A percentile compares a stretch with the other conserved stretches of the same genome.
Evolutionary conservation across 2,329 filamentous ascomycete genomes (phyloP).

Genomic region (Diplodia sapinea): DNA sequence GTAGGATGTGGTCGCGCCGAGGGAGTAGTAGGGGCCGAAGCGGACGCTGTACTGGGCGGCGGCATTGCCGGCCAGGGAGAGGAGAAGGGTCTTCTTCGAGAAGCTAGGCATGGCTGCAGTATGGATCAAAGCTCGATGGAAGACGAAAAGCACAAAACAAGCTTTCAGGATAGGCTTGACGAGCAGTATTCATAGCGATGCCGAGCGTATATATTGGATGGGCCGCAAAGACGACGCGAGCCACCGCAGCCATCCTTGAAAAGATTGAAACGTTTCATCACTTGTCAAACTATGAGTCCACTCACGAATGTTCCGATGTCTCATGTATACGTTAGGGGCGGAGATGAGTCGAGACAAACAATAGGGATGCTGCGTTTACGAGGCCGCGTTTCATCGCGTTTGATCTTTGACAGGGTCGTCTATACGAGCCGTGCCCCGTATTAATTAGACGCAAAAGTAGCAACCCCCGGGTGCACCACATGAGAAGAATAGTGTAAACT

Average conservation of each 20-base stretch:
- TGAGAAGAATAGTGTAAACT: too few relatives aligned
- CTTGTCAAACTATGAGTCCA: neutral
- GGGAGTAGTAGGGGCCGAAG: slow-evolving; percentile 41
- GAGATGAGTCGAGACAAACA: neutral
- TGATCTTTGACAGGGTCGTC: neutral
- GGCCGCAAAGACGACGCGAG: neutral
- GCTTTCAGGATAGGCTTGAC: neutral
- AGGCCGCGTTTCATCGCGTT: slow-evolving; percentile 11
- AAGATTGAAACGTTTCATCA: neutral
- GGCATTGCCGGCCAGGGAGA: slow-evolving; percentile 32
- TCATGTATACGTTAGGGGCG: neutral
- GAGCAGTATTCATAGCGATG: neutral
- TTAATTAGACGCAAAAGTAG: neutral
- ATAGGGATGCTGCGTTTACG: slow-evolving; percentile 13
- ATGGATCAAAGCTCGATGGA: neutral
- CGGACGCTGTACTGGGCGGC: slow-evolving; percentile 33
- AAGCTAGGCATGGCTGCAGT: slow-evolving; percentile 14
- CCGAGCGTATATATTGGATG: neutral
- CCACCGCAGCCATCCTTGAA: neutral
- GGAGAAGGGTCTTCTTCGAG: slow-evolving; percentile 31
- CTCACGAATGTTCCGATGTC: slow-evolving; percentile 4
- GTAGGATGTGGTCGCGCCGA: slow-evolving; percentile 49
- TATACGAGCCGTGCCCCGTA: neutral
- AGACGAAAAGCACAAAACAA: neutral
- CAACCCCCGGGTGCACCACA: neutral